Evolutionary conservation across 139 green algal species (phyloP).

Genomic region (Chlamydomonas applanata): DNA sequence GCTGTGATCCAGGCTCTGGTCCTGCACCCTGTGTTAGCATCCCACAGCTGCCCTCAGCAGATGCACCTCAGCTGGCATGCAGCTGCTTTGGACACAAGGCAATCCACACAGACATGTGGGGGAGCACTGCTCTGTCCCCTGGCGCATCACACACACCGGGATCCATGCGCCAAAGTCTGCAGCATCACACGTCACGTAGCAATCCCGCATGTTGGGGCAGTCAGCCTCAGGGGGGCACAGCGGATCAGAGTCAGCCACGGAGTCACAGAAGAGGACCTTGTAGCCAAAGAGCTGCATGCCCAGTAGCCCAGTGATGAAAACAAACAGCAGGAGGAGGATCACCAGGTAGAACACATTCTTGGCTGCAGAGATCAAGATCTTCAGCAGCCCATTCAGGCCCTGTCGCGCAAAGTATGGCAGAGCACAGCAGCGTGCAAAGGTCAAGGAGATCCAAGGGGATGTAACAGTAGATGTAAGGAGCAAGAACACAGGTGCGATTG

Average conservation of each 20-base stretch:
- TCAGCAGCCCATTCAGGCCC: constrained; percentile 2
- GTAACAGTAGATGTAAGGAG: too few species aligned
- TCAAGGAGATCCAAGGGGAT: too few species aligned
- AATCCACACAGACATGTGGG: too few species aligned
- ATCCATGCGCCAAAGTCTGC: constrained; percentile 34
- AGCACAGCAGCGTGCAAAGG: too few species aligned
- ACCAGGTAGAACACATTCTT: constrained; percentile 4
- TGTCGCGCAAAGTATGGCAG: background rate
- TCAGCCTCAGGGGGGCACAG: constrained; percentile 45
- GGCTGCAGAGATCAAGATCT: background rate
- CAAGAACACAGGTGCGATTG: background rate
- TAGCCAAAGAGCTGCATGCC: constrained; percentile 66
- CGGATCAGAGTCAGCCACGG: constrained; percentile 21
- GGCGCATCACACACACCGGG: background rate
- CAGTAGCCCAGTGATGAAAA: constrained; percentile 17
- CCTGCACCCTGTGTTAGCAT: too few species aligned
- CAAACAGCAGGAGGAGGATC: constrained; percentile 17
- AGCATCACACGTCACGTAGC: constrained; percentile 48
- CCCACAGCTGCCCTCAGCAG: too few species aligned
- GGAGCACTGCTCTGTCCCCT: too few species aligned
- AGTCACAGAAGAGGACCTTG: constrained; percentile 24
- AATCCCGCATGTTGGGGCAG: constrained; percentile 55
- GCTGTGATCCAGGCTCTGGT: too few species aligned
- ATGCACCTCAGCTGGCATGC: too few species aligned
- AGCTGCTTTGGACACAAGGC: too few species aligned